Conservation (phyloP, 352 stramenopile species). For the Phytopythium mirpurense region DNA sequence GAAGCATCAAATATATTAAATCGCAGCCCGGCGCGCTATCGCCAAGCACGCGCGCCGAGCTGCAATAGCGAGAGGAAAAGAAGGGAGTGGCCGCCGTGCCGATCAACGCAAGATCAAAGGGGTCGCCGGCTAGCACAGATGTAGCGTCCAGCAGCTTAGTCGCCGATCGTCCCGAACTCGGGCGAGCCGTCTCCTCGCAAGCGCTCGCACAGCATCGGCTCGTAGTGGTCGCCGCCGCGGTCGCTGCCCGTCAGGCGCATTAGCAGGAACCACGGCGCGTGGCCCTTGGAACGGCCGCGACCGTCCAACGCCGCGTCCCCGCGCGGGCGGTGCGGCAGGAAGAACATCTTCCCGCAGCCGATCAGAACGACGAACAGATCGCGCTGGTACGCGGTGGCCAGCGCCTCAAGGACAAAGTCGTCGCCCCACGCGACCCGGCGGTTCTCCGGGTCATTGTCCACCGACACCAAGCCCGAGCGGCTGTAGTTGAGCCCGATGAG, state of each 20-base stretch:
- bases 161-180: slow-evolving; percentile 81
- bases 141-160: slow-evolving; percentile 22
- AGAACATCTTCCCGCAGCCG: slow-evolving; percentile 86
- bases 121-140: background rate
- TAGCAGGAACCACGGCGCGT: slow-evolving; percentile 82
- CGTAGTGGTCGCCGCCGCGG: slow-evolving; percentile 83
- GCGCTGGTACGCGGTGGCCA: slow-evolving; percentile 83
- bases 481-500: slow-evolving; percentile 82
- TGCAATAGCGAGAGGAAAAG: too few relatives aligned
- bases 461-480: slow-evolving; percentile 63
- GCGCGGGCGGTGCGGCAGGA: slow-evolving; percentile 74
- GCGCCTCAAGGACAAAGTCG: slow-evolving; percentile 79
- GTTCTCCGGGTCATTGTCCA: slow-evolving; percentile 77
- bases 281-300: slow-evolving; percentile 61
- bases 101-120: background rate
- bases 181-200: slow-evolving; percentile 77
- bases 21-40: background rate
- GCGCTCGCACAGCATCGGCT: slow-evolving; percentile 82
- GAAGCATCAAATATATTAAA: slow-evolving; percentile 2
- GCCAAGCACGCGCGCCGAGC: too few relatives aligned
- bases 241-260: slow-evolving; percentile 85
- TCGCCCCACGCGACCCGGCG: slow-evolving; percentile 83
- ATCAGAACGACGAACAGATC: slow-evolving; percentile 88
- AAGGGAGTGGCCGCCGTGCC: too few relatives aligned
- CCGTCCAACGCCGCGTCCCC: slow-evolving; percentile 30